Evolutionary conservation across 1,284 basidiomycete genomes (phyloP).

Genomic region (Trichosporon sp.): DNA sequence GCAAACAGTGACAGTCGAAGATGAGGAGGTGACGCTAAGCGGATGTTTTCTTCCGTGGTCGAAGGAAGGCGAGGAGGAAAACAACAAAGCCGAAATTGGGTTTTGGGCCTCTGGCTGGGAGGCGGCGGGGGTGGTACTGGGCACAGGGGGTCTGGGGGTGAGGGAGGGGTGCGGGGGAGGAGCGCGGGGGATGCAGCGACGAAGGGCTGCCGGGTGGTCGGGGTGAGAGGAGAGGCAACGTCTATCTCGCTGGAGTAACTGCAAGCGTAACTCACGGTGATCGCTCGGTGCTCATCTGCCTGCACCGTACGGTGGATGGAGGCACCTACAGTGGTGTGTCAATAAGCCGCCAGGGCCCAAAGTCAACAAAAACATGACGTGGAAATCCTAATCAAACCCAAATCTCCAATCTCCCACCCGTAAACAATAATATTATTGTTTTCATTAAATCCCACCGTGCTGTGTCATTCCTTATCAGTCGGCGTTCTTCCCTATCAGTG

Average conservation of each 20-base stretch:
- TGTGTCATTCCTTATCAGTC: conserved; percentile 6
- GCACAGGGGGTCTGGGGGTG: background rate
- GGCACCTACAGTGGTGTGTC: background rate
- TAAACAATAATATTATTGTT: conserved; percentile 6
- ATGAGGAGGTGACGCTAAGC: background rate
- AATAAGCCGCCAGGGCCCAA: background rate
- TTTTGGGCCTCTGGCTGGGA: background rate
- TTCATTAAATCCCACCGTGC: conserved; percentile 2
- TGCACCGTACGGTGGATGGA: background rate
- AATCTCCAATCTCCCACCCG: conserved; percentile 1
- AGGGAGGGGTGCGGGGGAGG: background rate
- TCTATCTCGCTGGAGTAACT: background rate
- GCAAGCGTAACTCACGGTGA: background rate
- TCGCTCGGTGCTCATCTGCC: background rate
- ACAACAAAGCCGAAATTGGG: conserved; percentile 5
- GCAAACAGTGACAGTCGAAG: background rate
- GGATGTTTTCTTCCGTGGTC: conserved; percentile 4
- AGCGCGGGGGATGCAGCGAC: background rate
- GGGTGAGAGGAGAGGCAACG: background rate
- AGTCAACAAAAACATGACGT: conserved; percentile 6
- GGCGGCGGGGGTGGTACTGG: background rate
- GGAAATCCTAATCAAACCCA: conserved; percentile 6
- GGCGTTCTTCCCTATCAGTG: background rate
- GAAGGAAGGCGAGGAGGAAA: background rate
- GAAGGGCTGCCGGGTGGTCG: background rate